These are phyloP conservation scores for Porphyrellus cyaneotinctus DNA, from an alignment of 768 basidiomycete genomes.

Conservation along the genomic window DNA sequence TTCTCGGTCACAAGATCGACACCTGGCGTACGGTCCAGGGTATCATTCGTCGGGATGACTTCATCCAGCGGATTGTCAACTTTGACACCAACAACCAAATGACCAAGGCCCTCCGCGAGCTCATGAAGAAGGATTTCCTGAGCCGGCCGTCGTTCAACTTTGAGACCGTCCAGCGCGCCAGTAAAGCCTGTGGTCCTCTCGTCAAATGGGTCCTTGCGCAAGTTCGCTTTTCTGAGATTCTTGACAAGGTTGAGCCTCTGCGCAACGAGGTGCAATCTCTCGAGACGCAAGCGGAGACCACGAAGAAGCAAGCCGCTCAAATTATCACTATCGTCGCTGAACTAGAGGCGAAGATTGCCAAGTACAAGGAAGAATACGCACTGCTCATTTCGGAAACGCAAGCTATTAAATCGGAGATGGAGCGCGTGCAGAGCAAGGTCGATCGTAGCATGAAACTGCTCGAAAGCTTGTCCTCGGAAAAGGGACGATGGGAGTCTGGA, in stretches of 20 bases:
- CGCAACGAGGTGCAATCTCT: conserved; percentile 93
- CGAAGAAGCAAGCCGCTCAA: conserved; percentile 86
- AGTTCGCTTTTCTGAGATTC: conserved; percentile 93
- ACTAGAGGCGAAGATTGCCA: conserved; percentile 86
- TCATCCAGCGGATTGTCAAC: conserved; percentile 92
- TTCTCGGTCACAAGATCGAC: conserved; percentile 95
- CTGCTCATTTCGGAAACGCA: conserved; percentile 94
- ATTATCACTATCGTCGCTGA: conserved; percentile 92
- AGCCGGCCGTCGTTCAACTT: conserved; percentile 90
- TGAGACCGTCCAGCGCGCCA: conserved; percentile 91
- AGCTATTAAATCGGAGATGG: conserved; percentile 97
- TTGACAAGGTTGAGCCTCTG: conserved; percentile 94
- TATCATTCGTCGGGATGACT: conserved; percentile 94
- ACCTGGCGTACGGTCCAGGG: conserved; percentile 94
- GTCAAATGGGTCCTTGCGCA: conserved; percentile 99
- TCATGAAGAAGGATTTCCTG: conserved; percentile 91
- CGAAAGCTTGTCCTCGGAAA: conserved; percentile 91
- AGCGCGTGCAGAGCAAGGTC: conserved; percentile 94
- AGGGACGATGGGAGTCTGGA: conserved; percentile 89
- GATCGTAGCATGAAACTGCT: conserved; percentile 95
- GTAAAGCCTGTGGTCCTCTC: conserved; percentile 94
- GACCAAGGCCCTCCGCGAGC: conserved; percentile 83
- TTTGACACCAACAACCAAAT: conserved; percentile 91
- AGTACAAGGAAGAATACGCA: conserved; percentile 97
- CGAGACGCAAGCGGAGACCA: conserved; percentile 90